Evolutionary conservation across 192 early-diverging fungal genomes (phyloP), one percentile per base, ranked within the genome.

Genomic region (Coemansia pectinata): DNA sequence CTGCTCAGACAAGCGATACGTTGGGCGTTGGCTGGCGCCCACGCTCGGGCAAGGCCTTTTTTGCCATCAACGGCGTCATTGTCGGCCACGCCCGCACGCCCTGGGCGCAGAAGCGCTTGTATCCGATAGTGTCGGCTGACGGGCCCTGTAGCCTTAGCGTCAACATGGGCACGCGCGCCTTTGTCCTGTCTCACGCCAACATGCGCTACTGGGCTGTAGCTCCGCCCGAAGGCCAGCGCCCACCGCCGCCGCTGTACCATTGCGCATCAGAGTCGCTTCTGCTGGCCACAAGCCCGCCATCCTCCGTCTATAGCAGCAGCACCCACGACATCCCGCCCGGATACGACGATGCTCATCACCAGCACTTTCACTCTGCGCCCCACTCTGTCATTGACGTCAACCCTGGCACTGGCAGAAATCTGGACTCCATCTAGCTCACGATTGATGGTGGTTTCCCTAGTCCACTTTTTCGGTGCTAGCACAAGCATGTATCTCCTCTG

Each of bases 21-120:
- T 69, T 92, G 42, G 91, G 91, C 34, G 85, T 91, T 17, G 91
- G 90, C 10, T 92, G 89, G 74, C 84, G 89, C 11, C 90, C 89
- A 45, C 73, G 86, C 23, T 87, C 87, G 48, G 91, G 91, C 42
- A 90, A 88, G 31, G 72, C 90, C 29, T 92, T 92, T 65, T 89
- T 91, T 50, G 90, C 90, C 5, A 70, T 91, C 31, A 92, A 92
- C 69, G 91, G 91, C 19, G 86, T 85, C 61, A 85, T 87, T 48
- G 69, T 91, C 41, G 65, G 72, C 72, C 75, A 90, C 81, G 33
- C 89, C 86, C 55, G 89, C 74, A 62, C 89, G 73, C 71, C 87
- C 76, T 67, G 90, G 90, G 62, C 80, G 70, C 65, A 77, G 77
- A 70, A 87, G 76, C 77, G 90, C 79, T 61, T 92, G 59, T 92